phyloP scores from a whole-genome alignment of 2,329 filamentous ascomycete species.

The Malbranchea zuffiana region DNA sequence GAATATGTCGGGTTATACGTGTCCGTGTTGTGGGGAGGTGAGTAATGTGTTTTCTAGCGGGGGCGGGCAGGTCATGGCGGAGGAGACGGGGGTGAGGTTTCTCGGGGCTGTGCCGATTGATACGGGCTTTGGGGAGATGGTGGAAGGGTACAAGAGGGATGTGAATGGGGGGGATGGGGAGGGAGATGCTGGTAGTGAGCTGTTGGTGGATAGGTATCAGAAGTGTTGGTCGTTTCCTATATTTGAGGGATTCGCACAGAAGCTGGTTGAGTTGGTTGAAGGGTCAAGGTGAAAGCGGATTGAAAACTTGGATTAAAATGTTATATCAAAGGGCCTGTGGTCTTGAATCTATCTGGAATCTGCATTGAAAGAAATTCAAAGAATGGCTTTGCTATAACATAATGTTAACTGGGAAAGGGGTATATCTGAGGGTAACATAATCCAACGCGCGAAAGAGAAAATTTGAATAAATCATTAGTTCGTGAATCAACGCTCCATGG shows the following conservation, averaged over 20 bases:
- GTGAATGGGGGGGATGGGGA: constrained; percentile 12
- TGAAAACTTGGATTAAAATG: neutral
- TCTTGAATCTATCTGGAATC: no score
- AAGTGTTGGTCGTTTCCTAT: constrained; percentile 35
- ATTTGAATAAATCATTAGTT: no score
- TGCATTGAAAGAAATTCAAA: no score
- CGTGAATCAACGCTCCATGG: no score
- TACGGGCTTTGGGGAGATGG: constrained; percentile 74
- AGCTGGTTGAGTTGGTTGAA: constrained; percentile 22
- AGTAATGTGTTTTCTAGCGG: constrained; percentile 90
- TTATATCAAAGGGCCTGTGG: no score
- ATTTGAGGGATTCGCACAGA: constrained; percentile 34
- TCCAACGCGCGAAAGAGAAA: no score
- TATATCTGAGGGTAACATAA: no score
- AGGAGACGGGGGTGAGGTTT: constrained; percentile 73
- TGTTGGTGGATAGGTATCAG: constrained; percentile 34
- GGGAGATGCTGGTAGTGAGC: constrained; percentile 15
- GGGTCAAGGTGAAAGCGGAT: neutral
- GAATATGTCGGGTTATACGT: constrained; percentile 62
- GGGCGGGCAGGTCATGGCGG: constrained; percentile 78
- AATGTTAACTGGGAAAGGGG: no score
- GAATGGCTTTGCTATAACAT: no score
- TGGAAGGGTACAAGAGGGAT: constrained; percentile 49
- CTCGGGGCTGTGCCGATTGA: constrained; percentile 84
- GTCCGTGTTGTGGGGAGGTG: constrained; percentile 62